Conservation (phyloP, 75 land plant genomes). For the Adiantum capillusveneris region DNA sequence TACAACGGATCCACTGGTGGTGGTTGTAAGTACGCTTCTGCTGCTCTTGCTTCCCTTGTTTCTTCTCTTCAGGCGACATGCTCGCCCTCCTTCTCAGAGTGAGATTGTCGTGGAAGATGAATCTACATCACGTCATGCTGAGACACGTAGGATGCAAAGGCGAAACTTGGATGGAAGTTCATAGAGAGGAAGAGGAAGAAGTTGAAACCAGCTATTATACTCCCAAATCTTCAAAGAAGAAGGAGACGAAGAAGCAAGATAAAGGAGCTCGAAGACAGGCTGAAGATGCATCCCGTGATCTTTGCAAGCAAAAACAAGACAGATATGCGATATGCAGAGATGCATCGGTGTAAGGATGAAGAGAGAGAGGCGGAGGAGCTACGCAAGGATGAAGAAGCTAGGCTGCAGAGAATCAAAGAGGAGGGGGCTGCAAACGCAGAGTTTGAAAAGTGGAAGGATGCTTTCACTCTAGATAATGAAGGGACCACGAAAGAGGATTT, state of each 20-base stretch:
- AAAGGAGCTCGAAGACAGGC: constrained; percentile 90
- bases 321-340: constrained; percentile 65
- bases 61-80: too few species aligned
- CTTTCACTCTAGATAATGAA: constrained; percentile 87
- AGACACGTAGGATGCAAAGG: constrained; percentile 1
- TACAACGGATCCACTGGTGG: too few species aligned
- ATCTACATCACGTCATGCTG: neutral
- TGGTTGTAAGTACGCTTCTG: too few species aligned
- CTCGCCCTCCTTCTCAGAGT: too few species aligned
- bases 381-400: constrained; percentile 78
- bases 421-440: constrained; percentile 87
- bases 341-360: constrained; percentile 84
- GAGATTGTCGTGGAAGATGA: neutral
- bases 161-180: neutral
- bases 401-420: constrained; percentile 64
- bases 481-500: constrained; percentile 76
- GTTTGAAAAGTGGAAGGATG: constrained; percentile 95
- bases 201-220: constrained; percentile 38
- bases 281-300: constrained; percentile 69
- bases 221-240: constrained; percentile 59
- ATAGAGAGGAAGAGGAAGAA: constrained; percentile 45
- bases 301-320: constrained; percentile 68
- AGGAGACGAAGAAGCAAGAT: constrained; percentile 74
- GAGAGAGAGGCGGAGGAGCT: constrained; percentile 88
- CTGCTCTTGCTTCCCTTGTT: too few species aligned